Evolutionary conservation across 2,329 filamentous ascomycete species (phyloP).

Genomic region (Sporothrix phasma): DNA sequence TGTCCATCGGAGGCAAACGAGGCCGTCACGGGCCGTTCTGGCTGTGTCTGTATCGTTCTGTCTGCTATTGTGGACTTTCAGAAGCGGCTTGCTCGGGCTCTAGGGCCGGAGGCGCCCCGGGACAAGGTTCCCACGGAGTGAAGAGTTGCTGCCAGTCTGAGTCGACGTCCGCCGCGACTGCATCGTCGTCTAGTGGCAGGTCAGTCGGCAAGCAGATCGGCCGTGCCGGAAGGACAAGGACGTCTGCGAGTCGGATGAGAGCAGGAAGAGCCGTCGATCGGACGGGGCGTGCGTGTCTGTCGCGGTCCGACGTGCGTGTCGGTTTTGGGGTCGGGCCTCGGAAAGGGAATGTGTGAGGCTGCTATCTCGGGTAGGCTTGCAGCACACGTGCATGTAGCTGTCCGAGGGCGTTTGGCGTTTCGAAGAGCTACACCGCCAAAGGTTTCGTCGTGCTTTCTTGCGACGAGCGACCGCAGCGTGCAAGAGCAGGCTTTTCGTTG

Average conservation of each 20-base stretch:
- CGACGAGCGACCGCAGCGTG: background rate
- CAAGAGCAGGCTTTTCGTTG: background rate
- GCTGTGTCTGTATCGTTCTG: background rate
- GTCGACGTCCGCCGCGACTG: background rate
- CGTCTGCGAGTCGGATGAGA: background rate
- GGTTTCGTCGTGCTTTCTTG: background rate
- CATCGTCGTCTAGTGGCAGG: background rate
- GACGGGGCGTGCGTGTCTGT: background rate
- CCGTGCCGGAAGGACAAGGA: background rate
- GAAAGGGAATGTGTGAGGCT: background rate
- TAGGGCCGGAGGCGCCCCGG: background rate
- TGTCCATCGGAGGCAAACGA: slow-evolving; percentile 37
- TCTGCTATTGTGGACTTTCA: background rate
- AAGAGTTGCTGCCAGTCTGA: background rate
- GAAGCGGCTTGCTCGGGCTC: background rate
- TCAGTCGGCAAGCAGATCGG: background rate
- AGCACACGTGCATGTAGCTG: background rate
- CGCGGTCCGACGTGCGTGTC: background rate
- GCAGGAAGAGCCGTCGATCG: background rate
- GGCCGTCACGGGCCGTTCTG: background rate
- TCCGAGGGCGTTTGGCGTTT: background rate
- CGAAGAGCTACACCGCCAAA: background rate
- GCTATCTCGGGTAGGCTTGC: background rate
- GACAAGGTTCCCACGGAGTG: background rate
- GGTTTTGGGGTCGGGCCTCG: background rate